Conservation (phyloP, 306 rosid genomes). For the Rosa chinensis region DNA sequence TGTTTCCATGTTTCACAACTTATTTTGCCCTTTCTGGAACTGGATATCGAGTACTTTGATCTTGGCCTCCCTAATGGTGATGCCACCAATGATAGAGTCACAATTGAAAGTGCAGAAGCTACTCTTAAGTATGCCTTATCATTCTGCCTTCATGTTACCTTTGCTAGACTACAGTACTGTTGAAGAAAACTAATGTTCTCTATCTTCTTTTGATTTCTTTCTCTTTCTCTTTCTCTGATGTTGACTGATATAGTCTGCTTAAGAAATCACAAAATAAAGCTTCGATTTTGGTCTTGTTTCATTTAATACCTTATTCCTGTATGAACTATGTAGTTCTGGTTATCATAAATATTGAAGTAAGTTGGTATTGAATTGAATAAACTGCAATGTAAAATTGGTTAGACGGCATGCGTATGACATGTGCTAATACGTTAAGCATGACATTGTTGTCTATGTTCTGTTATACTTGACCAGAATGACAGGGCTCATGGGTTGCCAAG, state of each 20-base stretch:
- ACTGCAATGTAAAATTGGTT: no score
- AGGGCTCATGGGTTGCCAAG: background rate
- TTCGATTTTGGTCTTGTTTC: background rate
- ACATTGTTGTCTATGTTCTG: background rate
- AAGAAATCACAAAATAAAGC: background rate
- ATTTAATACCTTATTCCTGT: background rate
- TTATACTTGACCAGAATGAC: no score
- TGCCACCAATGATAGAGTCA: slow-evolving; percentile 82
- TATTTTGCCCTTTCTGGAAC: slow-evolving; percentile 81
- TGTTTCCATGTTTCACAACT: slow-evolving; percentile 40
- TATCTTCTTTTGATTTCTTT: background rate
- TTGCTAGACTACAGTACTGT: background rate
- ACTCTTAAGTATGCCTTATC: slow-evolving; percentile 69
- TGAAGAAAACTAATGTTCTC: background rate
- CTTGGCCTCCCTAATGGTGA: slow-evolving; percentile 89
- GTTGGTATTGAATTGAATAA: no score
- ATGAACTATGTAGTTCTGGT: background rate
- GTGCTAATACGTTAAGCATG: no score
- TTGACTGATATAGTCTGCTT: background rate
- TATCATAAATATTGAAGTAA: no score
- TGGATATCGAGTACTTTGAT: slow-evolving; percentile 95
- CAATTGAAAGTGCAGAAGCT: slow-evolving; percentile 94
- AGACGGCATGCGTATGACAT: no score
- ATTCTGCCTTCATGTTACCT: background rate
- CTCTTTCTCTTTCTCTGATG: background rate